Percentiles rank a stretch among this genome's conserved stretches.
These are phyloP conservation scores for Sphagnum magellanicum DNA, from an alignment of 228 moss, liverwort and hornwort species.

Conservation along the genomic window DNA sequence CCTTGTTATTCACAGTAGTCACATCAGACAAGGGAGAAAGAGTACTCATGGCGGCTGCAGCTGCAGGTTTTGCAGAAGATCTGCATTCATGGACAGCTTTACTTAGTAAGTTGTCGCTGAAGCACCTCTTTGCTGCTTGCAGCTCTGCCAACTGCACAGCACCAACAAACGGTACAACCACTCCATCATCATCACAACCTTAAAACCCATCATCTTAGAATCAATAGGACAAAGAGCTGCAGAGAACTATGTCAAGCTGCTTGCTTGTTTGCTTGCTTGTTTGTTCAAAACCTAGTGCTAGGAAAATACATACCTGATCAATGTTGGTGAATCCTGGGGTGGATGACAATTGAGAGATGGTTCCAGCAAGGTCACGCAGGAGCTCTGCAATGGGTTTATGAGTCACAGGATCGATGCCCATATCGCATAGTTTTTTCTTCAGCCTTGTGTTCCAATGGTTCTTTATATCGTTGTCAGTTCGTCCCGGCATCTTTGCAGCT, in stretches of 20 bases:
- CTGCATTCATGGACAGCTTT: constrained; percentile 50
- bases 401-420: constrained; percentile 62
- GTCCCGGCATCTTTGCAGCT: constrained; percentile 58
- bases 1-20: constrained; percentile 8
- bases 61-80: constrained; percentile 11
- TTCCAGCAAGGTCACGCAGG: constrained; percentile 50
- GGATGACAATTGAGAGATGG: constrained; percentile 39
- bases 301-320: too few species aligned
- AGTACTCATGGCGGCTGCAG: constrained; percentile 1
- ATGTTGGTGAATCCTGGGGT: too few species aligned
- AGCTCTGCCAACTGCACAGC: constrained; percentile 19
- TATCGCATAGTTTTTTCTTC: constrained; percentile 55
- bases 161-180: background rate
- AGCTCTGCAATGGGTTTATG: constrained; percentile 63
- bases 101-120: constrained; percentile 46
- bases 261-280: too few species aligned
- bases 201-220: too few species aligned
- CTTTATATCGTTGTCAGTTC: constrained; percentile 61
- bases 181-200: background rate
- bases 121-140: constrained; percentile 35
- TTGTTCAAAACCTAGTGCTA: too few species aligned
- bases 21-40: constrained; percentile 34
- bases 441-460: constrained; percentile 59
- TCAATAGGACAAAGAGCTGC: too few species aligned
- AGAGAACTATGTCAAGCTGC: too few species aligned